Evolutionary conservation across 495 filamentous ascomycete genomes (phyloP).

Genomic region (Aspergillus kassunensis): DNA sequence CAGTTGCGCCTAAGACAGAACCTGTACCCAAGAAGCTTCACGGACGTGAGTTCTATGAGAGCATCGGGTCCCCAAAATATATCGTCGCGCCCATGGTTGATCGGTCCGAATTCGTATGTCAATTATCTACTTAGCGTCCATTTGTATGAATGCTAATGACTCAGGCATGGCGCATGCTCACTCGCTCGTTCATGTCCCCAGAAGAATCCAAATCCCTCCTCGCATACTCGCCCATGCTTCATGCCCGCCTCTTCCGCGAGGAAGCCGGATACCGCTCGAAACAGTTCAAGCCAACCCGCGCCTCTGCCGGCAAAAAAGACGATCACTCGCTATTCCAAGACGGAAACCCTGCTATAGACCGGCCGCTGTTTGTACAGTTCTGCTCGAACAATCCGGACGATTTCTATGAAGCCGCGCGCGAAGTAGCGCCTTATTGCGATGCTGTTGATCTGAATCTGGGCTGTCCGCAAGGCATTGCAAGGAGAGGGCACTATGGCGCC

Average conservation of each 20-base stretch:
- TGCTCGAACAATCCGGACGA: slow-evolving; percentile 84
- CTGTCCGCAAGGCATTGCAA: slow-evolving; percentile 96
- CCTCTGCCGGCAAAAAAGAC: slow-evolving; percentile 27
- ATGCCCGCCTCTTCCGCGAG: slow-evolving; percentile 78
- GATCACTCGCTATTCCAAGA: slow-evolving; percentile 60
- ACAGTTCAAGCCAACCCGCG: slow-evolving; percentile 69
- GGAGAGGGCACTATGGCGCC: slow-evolving; percentile 83
- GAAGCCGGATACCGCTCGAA: slow-evolving; percentile 67
- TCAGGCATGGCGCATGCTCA: slow-evolving; percentile 92
- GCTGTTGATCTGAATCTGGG: slow-evolving; percentile 95
- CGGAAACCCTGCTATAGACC: slow-evolving; percentile 76
- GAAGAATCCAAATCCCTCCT: slow-evolving; percentile 57
- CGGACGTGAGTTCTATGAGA: slow-evolving; percentile 88
- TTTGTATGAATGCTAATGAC: slow-evolving; percentile 15
- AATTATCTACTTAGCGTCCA: neutral
- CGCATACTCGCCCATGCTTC: slow-evolving; percentile 92
- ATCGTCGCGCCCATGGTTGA: slow-evolving; percentile 98
- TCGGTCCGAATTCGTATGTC: slow-evolving; percentile 88
- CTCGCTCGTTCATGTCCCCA: slow-evolving; percentile 78
- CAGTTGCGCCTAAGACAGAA: slow-evolving; percentile 18
- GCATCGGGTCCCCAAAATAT: slow-evolving; percentile 83
- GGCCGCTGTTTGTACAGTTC: slow-evolving; percentile 94
- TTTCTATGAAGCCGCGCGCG: slow-evolving; percentile 68
- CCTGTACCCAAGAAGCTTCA: slow-evolving; percentile 54
- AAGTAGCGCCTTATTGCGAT: slow-evolving; percentile 81